Percentiles rank a stretch among this genome's conserved stretches.
Conservation (phyloP, 257 asterid genomes). For the Jaltomata sinuosa region DNA sequence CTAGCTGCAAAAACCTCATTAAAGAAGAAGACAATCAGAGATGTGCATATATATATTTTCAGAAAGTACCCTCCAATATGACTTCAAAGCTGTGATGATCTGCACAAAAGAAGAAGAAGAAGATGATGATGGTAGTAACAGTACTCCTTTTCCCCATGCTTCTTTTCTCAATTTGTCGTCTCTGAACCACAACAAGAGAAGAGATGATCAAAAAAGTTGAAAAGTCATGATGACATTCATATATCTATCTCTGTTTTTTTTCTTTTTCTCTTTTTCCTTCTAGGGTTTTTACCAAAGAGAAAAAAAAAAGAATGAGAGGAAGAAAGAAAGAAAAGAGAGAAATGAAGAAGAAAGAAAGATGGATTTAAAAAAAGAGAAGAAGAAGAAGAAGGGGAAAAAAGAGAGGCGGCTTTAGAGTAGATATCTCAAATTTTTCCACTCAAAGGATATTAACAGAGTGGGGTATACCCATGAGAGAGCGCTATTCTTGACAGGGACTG, state of each 20-base stretch:
- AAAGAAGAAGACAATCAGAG: not conserved
- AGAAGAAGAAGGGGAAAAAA: not conserved
- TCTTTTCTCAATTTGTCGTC: not conserved
- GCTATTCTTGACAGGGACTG: constrained; percentile 17
- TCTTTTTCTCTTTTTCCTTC: not conserved
- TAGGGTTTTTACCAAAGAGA: not conserved
- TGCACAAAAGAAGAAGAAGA: not conserved
- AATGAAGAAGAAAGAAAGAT: constrained; percentile 6
- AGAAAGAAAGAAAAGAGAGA: not conserved
- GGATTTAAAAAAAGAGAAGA: constrained; percentile 1
- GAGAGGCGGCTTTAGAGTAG: constrained; percentile 24
- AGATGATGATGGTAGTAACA: not conserved
- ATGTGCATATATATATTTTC: not conserved
- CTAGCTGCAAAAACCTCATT: not conserved
- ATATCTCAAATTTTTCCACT: constrained; percentile 21
- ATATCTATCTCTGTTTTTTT: not conserved
- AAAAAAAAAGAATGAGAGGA: not conserved
- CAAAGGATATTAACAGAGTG: constrained; percentile 35
- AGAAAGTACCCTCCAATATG: not conserved
- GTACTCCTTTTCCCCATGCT: not conserved
- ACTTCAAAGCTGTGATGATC: not conserved
- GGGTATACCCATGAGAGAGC: constrained; percentile 42
- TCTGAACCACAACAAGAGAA: not conserved
- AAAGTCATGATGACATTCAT: not conserved
- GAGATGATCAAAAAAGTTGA: not conserved